These are phyloP conservation scores for Entoloma clypeatum DNA, from an alignment of 1,284 basidiomycete species.

Conservation along the genomic window DNA sequence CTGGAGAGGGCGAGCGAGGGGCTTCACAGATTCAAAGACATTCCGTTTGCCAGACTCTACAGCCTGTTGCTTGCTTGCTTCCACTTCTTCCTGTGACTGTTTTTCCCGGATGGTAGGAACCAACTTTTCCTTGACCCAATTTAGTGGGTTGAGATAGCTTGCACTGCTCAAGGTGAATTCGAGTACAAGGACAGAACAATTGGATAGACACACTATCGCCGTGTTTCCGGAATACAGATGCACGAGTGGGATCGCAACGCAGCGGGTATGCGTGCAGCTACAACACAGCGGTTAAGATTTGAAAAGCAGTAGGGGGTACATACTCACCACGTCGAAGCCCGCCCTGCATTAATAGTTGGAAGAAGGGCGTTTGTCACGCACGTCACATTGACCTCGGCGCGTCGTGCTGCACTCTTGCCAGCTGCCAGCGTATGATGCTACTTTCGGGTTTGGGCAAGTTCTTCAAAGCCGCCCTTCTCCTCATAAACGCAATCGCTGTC, in stretches of 20 bases:
- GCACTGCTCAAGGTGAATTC: slow-evolving; percentile 27
- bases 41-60: slow-evolving; percentile 50
- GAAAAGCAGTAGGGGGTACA: neutral
- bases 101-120: slow-evolving; percentile 45
- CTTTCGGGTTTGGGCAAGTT: slow-evolving; percentile 66
- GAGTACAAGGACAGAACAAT: neutral
- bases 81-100: slow-evolving; percentile 44
- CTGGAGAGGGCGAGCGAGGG: slow-evolving; percentile 17
- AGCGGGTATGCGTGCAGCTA: slow-evolving; percentile 11
- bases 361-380: slow-evolving; percentile 8
- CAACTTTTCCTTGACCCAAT: slow-evolving; percentile 62
- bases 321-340: slow-evolving; percentile 18
- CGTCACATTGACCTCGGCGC: slow-evolving; percentile 6
- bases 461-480: slow-evolving; percentile 71
- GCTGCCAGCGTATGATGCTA: slow-evolving; percentile 33
- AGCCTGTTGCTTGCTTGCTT: slow-evolving; percentile 49
- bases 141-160: slow-evolving; percentile 50
- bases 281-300: neutral
- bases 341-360: slow-evolving; percentile 19
- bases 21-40: slow-evolving; percentile 49
- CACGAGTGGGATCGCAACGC: slow-evolving; percentile 7
- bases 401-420: slow-evolving; percentile 12
- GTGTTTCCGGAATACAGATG: slow-evolving; percentile 13
- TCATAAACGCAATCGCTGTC: slow-evolving; percentile 92
- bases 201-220: slow-evolving; percentile 30